Conservation (phyloP, 106 monocot genomes). For the Acorus gramineus region DNA sequence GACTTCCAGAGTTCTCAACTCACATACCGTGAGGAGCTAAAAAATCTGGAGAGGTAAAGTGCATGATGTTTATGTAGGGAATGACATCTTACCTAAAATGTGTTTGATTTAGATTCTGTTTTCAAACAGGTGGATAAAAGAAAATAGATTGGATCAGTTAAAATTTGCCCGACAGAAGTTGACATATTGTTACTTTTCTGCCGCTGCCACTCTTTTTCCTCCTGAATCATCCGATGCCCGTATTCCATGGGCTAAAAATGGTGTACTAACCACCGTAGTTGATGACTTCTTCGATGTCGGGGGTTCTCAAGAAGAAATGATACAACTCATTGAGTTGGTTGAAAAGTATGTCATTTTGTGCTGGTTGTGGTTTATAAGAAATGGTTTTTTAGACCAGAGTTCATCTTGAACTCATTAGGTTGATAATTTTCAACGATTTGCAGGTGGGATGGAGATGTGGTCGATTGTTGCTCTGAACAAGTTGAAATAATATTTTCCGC, state of each 20-base stretch:
- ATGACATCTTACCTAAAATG: no score
- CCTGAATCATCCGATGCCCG: conserved; percentile 51
- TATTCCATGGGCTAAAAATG: conserved; percentile 71
- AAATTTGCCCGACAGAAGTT: conserved; percentile 67
- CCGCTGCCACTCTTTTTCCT: conserved; percentile 46
- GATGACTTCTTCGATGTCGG: conserved; percentile 97
- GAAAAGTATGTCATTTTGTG: conserved; percentile 35
- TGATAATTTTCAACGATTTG: not conserved
- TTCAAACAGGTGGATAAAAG: conserved; percentile 64
- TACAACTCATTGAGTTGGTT: conserved; percentile 45
- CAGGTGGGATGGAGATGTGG: conserved; percentile 58
- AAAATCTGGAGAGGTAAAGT: conserved; percentile 53
- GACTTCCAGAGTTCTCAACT: conserved; percentile 56
- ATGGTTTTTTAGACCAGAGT: not conserved
- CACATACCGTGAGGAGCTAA: conserved; percentile 49
- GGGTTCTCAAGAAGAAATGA: conserved; percentile 62
- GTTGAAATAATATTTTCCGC: conserved; percentile 68
- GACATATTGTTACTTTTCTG: conserved; percentile 57
- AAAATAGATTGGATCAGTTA: conserved; percentile 67
- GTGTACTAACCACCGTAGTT: conserved; percentile 65
- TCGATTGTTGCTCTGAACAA: conserved; percentile 43
- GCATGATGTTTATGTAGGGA: no score
- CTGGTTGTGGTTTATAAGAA: not conserved
- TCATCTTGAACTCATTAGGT: no score
- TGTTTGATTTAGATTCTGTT: conserved; percentile 3